Conservation (phyloP, 2,329 filamentous ascomycete genomes). For the Fonsecaea pedrosoi region DNA sequence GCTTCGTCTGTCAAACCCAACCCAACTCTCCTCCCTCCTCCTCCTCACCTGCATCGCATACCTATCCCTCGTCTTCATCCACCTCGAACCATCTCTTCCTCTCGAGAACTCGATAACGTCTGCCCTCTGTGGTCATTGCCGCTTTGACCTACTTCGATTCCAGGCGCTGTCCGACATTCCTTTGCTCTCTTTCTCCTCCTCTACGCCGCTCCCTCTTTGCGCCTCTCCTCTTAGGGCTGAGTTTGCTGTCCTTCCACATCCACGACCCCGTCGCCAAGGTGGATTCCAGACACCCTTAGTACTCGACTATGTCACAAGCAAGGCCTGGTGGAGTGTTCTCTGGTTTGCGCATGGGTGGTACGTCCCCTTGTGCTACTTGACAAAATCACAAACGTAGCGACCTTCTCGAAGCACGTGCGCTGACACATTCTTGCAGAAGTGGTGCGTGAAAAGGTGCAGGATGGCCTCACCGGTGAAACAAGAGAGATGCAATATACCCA, state of each 20-base stretch:
- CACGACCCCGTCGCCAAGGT: conserved; percentile 37
- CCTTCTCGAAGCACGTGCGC: conserved; percentile 34
- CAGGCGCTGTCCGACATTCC: conserved; percentile 22
- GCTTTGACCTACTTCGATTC: conserved; percentile 14
- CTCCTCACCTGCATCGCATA: conserved; percentile 36
- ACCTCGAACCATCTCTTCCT: conserved; percentile 34
- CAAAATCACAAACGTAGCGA: conserved; percentile 20
- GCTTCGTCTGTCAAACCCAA: conserved; percentile 37
- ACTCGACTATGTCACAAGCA: conserved; percentile 79
- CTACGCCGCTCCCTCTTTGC: conserved; percentile 29
- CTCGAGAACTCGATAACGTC: conserved; percentile 32
- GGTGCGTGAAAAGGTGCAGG: conserved; percentile 97
- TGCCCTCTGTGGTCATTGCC: conserved; percentile 25
- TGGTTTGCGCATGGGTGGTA: conserved; percentile 95
- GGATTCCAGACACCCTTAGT: conserved; percentile 40
- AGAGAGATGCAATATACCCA: conserved; percentile 98
- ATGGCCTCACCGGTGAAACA: conserved; percentile 95
- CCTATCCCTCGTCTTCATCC: conserved; percentile 24
- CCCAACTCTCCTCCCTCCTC: conserved; percentile 18
- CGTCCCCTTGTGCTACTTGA: conserved; percentile 53
- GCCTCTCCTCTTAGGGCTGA: conserved; percentile 23
- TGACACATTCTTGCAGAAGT: conserved; percentile 70
- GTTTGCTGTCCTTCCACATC: conserved; percentile 18
- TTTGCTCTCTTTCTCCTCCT: conserved; percentile 23
- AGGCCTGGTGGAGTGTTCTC: conserved; percentile 82